Conservation (phyloP, 164 flowering plant species). For the Vitis riparia region DNA sequence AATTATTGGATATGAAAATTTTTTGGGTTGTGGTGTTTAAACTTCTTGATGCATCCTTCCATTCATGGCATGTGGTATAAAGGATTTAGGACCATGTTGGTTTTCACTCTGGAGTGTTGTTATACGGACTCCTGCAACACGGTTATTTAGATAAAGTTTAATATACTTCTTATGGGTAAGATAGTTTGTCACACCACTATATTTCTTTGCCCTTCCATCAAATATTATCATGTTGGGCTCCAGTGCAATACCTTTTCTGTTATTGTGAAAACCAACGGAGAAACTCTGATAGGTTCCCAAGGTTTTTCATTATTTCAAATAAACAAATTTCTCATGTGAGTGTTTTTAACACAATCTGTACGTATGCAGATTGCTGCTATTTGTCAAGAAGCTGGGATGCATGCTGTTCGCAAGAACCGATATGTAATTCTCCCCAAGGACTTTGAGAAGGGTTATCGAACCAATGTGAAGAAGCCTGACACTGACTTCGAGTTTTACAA, state of each 20-base stretch:
- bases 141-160: neutral
- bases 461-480: slow-evolving; percentile 90
- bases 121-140: neutral
- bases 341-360: neutral
- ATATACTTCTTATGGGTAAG: neutral
- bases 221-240: too few relatives aligned
- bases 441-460: slow-evolving; percentile 83
- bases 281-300: too few relatives aligned
- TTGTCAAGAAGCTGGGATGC: slow-evolving; percentile 95
- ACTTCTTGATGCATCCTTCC: too few relatives aligned
- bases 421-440: slow-evolving; percentile 89
- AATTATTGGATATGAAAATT: too few relatives aligned
- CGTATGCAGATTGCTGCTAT: slow-evolving; percentile 75
- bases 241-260: too few relatives aligned
- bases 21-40: too few relatives aligned
- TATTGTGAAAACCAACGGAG: too few relatives aligned
- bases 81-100: too few relatives aligned
- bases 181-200: neutral
- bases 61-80: neutral
- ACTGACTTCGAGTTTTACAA: slow-evolving; percentile 90
- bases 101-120: neutral
- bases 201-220: neutral
- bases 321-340: neutral
- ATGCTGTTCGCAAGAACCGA: slow-evolving; percentile 86
- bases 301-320: too few relatives aligned